Conservation (phyloP, 305 asterid species). For the Withania somnifera region DNA sequence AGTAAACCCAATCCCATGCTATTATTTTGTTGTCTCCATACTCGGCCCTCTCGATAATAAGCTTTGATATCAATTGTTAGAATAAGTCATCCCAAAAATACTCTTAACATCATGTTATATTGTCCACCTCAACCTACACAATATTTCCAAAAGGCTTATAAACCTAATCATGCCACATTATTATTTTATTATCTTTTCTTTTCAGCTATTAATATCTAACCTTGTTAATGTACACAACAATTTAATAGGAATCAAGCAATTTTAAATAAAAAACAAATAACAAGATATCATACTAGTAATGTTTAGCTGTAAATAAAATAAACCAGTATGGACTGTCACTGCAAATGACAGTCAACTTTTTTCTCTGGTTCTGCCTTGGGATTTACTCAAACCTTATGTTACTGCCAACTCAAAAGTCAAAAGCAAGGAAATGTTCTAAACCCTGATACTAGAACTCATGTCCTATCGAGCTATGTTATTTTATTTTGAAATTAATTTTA, state of each 20-base stretch:
- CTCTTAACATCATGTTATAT: not conserved
- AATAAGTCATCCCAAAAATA: no score
- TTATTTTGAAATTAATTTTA: no score
- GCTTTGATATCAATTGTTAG: no score
- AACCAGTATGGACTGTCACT: not conserved
- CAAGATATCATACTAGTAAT: not conserved
- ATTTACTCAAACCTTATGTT: not conserved
- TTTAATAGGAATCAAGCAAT: not conserved
- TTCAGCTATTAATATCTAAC: not conserved
- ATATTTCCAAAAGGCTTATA: not conserved
- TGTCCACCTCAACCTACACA: not conserved
- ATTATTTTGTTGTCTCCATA: no score
- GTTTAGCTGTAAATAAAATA: not conserved
- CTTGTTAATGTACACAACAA: not conserved
- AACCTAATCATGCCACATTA: not conserved
- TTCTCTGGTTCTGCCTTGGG: not conserved
- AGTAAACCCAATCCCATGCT: no score
- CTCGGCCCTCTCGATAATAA: no score
- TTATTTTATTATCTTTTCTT: not conserved
- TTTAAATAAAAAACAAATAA: no score
- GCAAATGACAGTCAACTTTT: not conserved
- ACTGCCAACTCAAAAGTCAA: not conserved
- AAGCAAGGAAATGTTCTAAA: not conserved
- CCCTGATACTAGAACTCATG: no score
- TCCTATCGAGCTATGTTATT: no score